A percentile compares a stretch with the other conserved stretches of the same genome.
Evolutionary conservation across 768 basidiomycete species (phyloP).

Genomic region (Lactifluus volemus): DNA sequence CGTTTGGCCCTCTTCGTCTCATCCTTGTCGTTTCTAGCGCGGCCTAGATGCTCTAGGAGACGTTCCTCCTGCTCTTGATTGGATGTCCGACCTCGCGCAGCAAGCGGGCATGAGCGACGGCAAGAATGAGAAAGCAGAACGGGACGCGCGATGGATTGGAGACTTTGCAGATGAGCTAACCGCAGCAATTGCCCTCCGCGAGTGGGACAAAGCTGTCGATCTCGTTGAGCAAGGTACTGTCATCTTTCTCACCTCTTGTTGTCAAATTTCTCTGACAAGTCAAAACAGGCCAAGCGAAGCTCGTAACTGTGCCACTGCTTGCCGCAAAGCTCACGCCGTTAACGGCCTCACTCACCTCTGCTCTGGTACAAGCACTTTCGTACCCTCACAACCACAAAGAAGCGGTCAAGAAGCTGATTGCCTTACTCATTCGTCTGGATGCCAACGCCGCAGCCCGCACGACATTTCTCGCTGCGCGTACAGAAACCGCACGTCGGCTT

Average conservation of each 20-base stretch:
- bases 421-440: conserved; percentile 64
- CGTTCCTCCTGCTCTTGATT: conserved; percentile 60
- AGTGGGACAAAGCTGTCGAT: conserved; percentile 82
- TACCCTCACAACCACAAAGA: conserved; percentile 72
- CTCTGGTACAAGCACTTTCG: conserved; percentile 67
- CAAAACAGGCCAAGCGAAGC: conserved; percentile 48
- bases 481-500: conserved; percentile 62
- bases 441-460: conserved; percentile 71
- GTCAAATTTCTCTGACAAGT: background rate
- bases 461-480: conserved; percentile 74
- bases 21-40: conserved; percentile 22
- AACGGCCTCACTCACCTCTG: conserved; percentile 55
- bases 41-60: conserved; percentile 27
- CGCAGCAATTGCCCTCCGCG: conserved; percentile 80
- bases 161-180: conserved; percentile 90
- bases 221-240: conserved; percentile 71
- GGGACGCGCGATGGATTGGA: conserved; percentile 77
- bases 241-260: background rate
- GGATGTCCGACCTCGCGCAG: conserved; percentile 63
- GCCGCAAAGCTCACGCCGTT: conserved; percentile 55
- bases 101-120: conserved; percentile 44
- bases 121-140: conserved; percentile 67
- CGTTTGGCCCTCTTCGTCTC: conserved; percentile 1
- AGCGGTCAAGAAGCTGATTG: conserved; percentile 58
- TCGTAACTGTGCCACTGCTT: conserved; percentile 44